Percentiles rank a stretch among this genome's conserved stretches.
Evolutionary conservation across 305 asterid genomes (phyloP).

Genomic region (Fraxinus paxiana): DNA sequence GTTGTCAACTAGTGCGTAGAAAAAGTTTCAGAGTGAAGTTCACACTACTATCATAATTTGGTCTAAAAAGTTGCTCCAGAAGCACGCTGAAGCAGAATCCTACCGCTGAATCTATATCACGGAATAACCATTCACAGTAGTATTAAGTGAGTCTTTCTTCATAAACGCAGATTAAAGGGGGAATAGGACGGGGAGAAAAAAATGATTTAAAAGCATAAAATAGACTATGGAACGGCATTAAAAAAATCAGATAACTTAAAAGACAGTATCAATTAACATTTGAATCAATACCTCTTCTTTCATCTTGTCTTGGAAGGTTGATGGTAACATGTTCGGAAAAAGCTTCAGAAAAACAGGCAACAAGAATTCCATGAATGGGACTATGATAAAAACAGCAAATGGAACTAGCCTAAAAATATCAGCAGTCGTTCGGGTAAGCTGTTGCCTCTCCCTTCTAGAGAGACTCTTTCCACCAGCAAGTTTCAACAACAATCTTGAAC

Average conservation of each 20-base stretch:
- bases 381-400: slow-evolving; percentile 80
- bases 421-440: slow-evolving; percentile 88
- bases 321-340: slow-evolving; percentile 95
- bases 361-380: slow-evolving; percentile 96
- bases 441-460: slow-evolving; percentile 95
- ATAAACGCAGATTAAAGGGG: background rate
- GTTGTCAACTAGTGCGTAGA: background rate
- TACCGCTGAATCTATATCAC: slow-evolving; percentile 10
- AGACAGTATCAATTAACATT: slow-evolving; percentile 8
- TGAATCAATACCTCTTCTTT: slow-evolving; percentile 70
- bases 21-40: background rate
- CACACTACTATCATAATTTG: slow-evolving; percentile 1
- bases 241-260: background rate
- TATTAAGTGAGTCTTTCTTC: slow-evolving; percentile 3
- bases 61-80: slow-evolving; percentile 9
- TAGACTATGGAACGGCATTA: background rate
- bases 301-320: slow-evolving; percentile 98
- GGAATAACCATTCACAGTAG: background rate
- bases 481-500: slow-evolving; percentile 69
- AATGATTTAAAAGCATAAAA: background rate
- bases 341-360: slow-evolving; percentile 85
- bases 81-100: slow-evolving; percentile 4
- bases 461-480: slow-evolving; percentile 83
- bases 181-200: background rate
- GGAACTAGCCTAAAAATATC: slow-evolving; percentile 98